Conservation (phyloP, 148 eudicot species). For the Amaranthus palmeri region DNA sequence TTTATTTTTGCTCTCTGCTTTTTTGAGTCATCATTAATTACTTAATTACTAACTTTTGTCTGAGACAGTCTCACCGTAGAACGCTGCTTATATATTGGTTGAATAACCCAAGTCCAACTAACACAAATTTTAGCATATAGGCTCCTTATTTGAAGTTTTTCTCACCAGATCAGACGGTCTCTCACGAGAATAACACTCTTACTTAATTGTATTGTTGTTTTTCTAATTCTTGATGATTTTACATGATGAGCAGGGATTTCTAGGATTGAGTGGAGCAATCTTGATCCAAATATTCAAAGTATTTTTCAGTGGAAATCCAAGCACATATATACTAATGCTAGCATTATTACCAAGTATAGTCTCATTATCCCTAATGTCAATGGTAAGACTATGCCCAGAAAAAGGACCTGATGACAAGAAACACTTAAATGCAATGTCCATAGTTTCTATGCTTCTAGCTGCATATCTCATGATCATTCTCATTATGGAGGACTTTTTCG, state of each 20-base stretch:
- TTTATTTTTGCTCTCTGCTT: no score
- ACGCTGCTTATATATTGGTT: no score
- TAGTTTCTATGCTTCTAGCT: conserved; percentile 55
- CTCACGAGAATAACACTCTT: no score
- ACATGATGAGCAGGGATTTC: conserved; percentile 58
- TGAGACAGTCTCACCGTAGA: no score
- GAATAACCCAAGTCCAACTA: no score
- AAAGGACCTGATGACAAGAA: conserved; percentile 45
- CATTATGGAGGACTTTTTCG: conserved; percentile 49
- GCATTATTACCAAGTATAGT: conserved; percentile 62
- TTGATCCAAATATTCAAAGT: conserved; percentile 70
- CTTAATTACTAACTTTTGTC: no score
- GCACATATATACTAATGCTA: conserved; percentile 64
- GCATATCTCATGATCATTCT: conserved; percentile 65
- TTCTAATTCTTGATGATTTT: background rate
- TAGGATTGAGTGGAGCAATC: conserved; percentile 90
- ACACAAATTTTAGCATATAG: no score
- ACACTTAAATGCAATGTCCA: conserved; percentile 60
- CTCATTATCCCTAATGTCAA: conserved; percentile 55
- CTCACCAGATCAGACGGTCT: no score
- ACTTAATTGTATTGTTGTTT: background rate
- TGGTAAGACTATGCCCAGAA: conserved; percentile 42
- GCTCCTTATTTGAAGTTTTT: no score
- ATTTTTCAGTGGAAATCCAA: conserved; percentile 52
- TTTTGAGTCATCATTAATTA: no score